Percentiles rank a stretch among this genome's conserved stretches.
Evolutionary conservation across 495 filamentous ascomycete genomes (phyloP).

Genomic region (Neurospora africana): DNA sequence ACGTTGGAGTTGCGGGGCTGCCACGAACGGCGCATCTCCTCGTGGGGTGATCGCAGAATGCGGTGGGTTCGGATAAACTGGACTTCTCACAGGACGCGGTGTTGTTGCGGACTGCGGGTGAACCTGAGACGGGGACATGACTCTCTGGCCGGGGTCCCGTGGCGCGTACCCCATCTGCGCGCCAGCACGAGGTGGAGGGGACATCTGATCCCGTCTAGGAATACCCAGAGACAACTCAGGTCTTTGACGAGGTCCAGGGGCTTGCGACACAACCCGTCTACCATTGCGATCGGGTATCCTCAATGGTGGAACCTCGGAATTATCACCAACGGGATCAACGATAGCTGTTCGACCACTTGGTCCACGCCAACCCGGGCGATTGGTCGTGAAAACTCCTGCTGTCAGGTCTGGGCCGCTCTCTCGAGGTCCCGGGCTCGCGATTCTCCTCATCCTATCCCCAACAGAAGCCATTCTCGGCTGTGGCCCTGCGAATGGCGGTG

Average conservation of each 20-base stretch:
- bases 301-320: slow-evolving; percentile 28
- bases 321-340: slow-evolving; percentile 38
- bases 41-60: slow-evolving; percentile 17
- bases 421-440: slow-evolving; percentile 23
- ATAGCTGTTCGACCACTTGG: slow-evolving; percentile 40
- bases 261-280: slow-evolving; percentile 22
- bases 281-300: slow-evolving; percentile 36
- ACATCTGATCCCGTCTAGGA: slow-evolving; percentile 18
- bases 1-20: slow-evolving; percentile 17
- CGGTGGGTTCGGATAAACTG: slow-evolving; percentile 27
- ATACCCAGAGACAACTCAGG: slow-evolving; percentile 5
- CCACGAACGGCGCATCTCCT: slow-evolving; percentile 17
- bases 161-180: slow-evolving; percentile 14
- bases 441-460: slow-evolving; percentile 36
- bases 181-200: slow-evolving; percentile 23
- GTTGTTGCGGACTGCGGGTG: slow-evolving; percentile 12
- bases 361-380: slow-evolving; percentile 42
- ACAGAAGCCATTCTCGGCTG: slow-evolving; percentile 19
- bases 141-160: slow-evolving; percentile 18
- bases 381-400: slow-evolving; percentile 21
- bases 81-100: slow-evolving; percentile 7
- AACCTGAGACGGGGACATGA: slow-evolving; percentile 15
- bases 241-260: slow-evolving; percentile 5
- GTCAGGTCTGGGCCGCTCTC: slow-evolving; percentile 19
- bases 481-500: slow-evolving; percentile 11